These are phyloP conservation scores for Aspergillus amoenus DNA, from an alignment of 2,329 filamentous ascomycete genomes.

Conservation along the genomic window DNA sequence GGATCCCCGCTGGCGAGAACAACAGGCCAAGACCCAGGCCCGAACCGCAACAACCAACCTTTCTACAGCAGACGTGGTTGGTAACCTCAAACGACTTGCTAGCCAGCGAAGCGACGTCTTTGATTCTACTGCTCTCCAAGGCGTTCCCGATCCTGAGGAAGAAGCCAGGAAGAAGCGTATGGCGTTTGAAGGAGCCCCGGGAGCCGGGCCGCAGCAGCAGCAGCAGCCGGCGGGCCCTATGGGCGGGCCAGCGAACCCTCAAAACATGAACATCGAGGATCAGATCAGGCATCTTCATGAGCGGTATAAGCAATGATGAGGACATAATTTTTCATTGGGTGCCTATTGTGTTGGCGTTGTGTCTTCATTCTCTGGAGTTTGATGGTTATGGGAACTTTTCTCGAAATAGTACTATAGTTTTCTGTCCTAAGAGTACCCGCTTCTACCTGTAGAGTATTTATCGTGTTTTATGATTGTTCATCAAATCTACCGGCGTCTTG, in stretches of 20 bases:
- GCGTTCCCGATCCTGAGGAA: slow-evolving; percentile 69
- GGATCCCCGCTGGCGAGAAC: slow-evolving; percentile 93
- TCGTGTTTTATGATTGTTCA: not conserved
- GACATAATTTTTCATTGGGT: not conserved
- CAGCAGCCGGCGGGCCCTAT: slow-evolving; percentile 30
- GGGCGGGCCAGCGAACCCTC: slow-evolving; percentile 31
- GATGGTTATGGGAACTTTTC: slow-evolving; percentile 1
- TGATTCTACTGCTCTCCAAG: slow-evolving; percentile 53
- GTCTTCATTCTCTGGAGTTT: slow-evolving; percentile 1
- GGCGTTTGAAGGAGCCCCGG: slow-evolving; percentile 45
- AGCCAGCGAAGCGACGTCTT: slow-evolving; percentile 87
- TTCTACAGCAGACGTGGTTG: slow-evolving; percentile 81
- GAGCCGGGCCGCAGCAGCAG: slow-evolving; percentile 19
- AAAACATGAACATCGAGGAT: slow-evolving; percentile 73
- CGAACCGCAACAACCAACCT: slow-evolving; percentile 84
- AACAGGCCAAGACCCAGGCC: slow-evolving; percentile 83
- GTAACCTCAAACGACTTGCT: slow-evolving; percentile 91
- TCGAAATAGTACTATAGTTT: not conserved
- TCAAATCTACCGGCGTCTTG: not conserved
- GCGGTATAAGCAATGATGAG: slow-evolving; percentile 44
- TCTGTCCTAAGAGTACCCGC: not conserved
- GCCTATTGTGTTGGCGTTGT: not conserved
- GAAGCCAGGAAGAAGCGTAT: slow-evolving; percentile 75
- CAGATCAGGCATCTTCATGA: slow-evolving; percentile 72
- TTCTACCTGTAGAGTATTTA: slow-evolving; percentile 2